Percentiles rank a stretch among this genome's conserved stretches.
Evolutionary conservation across 495 filamentous ascomycete species (phyloP).

Genomic region (Lasiosphaeria miniovina): DNA sequence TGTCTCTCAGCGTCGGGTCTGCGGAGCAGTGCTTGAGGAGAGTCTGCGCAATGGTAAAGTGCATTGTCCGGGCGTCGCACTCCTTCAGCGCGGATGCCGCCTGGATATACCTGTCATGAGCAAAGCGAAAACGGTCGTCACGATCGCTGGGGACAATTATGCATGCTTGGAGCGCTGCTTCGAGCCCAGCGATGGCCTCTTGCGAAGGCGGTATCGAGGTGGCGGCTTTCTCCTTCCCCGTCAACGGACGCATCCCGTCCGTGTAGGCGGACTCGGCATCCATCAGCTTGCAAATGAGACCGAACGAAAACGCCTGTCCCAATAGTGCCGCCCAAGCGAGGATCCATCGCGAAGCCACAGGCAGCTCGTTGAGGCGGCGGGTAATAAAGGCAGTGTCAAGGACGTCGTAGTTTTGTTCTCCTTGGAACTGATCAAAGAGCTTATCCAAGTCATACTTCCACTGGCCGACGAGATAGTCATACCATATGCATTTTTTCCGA

Average conservation of each 20-base stretch:
- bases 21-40: conserved; percentile 66
- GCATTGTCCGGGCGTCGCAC: conserved; percentile 72
- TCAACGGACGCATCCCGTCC: conserved; percentile 34
- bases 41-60: conserved; percentile 77
- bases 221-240: conserved; percentile 14
- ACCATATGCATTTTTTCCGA: conserved; percentile 82
- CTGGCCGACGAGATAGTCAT: conserved; percentile 70
- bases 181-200: conserved; percentile 65
- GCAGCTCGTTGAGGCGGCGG: conserved; percentile 71
- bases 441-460: conserved; percentile 86
- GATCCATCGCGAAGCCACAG: conserved; percentile 66
- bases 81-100: conserved; percentile 69
- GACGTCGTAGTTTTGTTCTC: conserved; percentile 70
- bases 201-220: conserved; percentile 7
- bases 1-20: conserved; percentile 59
- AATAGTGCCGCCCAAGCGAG: conserved; percentile 83
- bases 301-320: conserved; percentile 76
- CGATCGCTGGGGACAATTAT: conserved; percentile 70
- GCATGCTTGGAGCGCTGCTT: conserved; percentile 72
- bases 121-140: conserved; percentile 74
- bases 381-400: conserved; percentile 77
- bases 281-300: conserved; percentile 72
- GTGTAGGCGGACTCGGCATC: conserved; percentile 60
- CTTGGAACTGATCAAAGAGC: conserved; percentile 77
- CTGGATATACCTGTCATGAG: conserved; percentile 78